These are phyloP conservation scores for Lupinus albus DNA, from an alignment of 306 rosid species.

Conservation along the genomic window DNA sequence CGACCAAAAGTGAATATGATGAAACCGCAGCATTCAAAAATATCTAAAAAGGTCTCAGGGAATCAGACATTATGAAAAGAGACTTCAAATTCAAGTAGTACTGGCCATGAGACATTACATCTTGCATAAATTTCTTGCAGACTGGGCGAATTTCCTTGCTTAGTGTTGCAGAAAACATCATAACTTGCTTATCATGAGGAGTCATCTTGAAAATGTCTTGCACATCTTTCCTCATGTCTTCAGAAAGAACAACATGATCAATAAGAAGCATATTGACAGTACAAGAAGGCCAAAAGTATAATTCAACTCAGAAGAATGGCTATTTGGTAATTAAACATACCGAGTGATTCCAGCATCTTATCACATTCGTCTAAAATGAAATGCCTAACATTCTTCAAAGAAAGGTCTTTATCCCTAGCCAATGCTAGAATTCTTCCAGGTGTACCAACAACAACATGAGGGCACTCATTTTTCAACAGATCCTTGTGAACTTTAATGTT, in stretches of 20 bases:
- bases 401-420: conserved; percentile 70
- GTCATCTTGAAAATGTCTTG: too few species aligned
- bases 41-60: conserved; percentile 45
- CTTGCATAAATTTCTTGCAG: too few species aligned
- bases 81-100: conserved; percentile 66
- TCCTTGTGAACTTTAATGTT: conserved; percentile 91
- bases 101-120: conserved; percentile 49
- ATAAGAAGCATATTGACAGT: conserved; percentile 2
- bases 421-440: conserved; percentile 93
- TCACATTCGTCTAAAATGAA: conserved; percentile 93
- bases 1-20: conserved; percentile 35
- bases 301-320: background rate
- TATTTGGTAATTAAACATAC: conserved; percentile 40
- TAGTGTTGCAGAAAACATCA: too few species aligned
- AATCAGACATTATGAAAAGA: conserved; percentile 52
- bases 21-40: conserved; percentile 43
- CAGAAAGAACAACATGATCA: conserved; percentile 21
- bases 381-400: conserved; percentile 75
- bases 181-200: too few species aligned
- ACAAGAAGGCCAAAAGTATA: background rate
- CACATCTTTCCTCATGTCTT: conserved; percentile 35
- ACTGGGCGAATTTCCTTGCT: too few species aligned
- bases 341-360: conserved; percentile 97
- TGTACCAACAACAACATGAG: conserved; percentile 98
- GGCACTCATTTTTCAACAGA: conserved; percentile 89